Evolutionary conservation across 164 flowering plant species (phyloP).

Genomic region (Aristolochia contorta): DNA sequence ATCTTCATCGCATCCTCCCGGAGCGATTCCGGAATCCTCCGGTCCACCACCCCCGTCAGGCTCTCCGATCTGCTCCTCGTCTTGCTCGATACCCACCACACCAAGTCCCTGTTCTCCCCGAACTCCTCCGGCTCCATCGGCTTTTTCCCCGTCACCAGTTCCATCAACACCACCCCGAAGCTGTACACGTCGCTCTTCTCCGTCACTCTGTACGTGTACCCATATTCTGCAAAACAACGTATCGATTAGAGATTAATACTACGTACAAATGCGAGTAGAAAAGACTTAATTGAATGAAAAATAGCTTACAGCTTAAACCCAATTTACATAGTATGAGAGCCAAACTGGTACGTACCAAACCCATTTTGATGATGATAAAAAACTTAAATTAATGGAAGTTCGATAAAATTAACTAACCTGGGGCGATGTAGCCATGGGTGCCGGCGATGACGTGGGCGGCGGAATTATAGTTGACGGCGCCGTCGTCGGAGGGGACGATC

Average conservation of each 20-base stretch:
- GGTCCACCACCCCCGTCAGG: constrained; percentile 29
- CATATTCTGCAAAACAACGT: constrained; percentile 38
- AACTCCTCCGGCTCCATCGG: constrained; percentile 53
- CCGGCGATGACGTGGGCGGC: constrained; percentile 43
- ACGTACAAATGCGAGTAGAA: not conserved
- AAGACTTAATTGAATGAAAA: not conserved
- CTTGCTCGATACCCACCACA: constrained; percentile 35
- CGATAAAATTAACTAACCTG: constrained; percentile 37
- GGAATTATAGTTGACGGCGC: constrained; percentile 15
- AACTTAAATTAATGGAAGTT: too few relatives aligned
- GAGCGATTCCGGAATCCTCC: constrained; percentile 26
- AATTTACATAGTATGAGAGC: not conserved
- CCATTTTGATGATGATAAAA: too few relatives aligned
- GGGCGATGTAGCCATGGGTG: constrained; percentile 70
- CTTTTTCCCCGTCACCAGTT: constrained; percentile 55
- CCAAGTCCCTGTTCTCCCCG: constrained; percentile 60
- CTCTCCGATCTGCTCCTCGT: constrained; percentile 24
- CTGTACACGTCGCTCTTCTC: constrained; percentile 78
- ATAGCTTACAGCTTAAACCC: not conserved
- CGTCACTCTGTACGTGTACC: constrained; percentile 42
- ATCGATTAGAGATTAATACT: not conserved
- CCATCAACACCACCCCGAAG: constrained; percentile 75
- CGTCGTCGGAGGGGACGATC: constrained; percentile 22
- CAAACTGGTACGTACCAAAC: too few relatives aligned
- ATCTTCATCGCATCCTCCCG: constrained; percentile 54